Percentiles rank a stretch among this genome's conserved stretches.
Conservation (phyloP, 2,329 filamentous ascomycete species). For the Arthroderma sp. region DNA sequence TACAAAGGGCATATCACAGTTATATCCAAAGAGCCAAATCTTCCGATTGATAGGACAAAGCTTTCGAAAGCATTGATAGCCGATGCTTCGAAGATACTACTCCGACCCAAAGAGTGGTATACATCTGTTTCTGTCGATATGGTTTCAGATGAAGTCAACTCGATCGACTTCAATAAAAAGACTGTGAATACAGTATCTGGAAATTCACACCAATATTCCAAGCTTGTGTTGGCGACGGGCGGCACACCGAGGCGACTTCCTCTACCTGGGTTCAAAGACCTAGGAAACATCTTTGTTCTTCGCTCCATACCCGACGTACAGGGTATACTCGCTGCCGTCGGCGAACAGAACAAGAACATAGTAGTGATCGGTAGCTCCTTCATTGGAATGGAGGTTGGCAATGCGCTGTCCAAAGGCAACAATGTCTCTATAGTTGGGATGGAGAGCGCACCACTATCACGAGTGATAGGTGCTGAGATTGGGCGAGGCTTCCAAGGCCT, state of each 20-base stretch:
- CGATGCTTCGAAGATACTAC: slow-evolving; percentile 64
- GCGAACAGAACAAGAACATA: slow-evolving; percentile 74
- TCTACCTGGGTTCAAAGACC: slow-evolving; percentile 69
- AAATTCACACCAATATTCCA: slow-evolving; percentile 62
- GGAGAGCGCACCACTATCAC: slow-evolving; percentile 72
- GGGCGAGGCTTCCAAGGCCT: slow-evolving; percentile 67
- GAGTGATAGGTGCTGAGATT: slow-evolving; percentile 69
- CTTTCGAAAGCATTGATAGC: slow-evolving; percentile 84
- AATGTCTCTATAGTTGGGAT: slow-evolving; percentile 77
- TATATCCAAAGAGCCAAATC: slow-evolving; percentile 70
- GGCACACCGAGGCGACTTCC: slow-evolving; percentile 65
- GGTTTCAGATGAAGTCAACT: slow-evolving; percentile 49
- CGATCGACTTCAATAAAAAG: slow-evolving; percentile 62
- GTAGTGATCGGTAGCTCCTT: slow-evolving; percentile 88
- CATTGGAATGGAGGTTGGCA: slow-evolving; percentile 96
- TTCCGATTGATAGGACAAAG: slow-evolving; percentile 87
- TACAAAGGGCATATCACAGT: slow-evolving; percentile 70
- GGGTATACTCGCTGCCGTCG: slow-evolving; percentile 65
- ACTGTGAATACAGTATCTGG: slow-evolving; percentile 62
- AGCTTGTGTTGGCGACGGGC: slow-evolving; percentile 81
- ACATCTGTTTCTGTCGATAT: slow-evolving; percentile 46
- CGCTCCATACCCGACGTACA: slow-evolving; percentile 65
- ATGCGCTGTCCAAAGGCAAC: slow-evolving; percentile 66
- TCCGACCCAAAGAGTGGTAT: slow-evolving; percentile 67
- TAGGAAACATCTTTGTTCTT: slow-evolving; percentile 77